A percentile compares a stretch with the other conserved stretches of the same genome.
Evolutionary conservation across 495 filamentous ascomycete species (phyloP).

Genomic region (Penicillium cataractarum): DNA sequence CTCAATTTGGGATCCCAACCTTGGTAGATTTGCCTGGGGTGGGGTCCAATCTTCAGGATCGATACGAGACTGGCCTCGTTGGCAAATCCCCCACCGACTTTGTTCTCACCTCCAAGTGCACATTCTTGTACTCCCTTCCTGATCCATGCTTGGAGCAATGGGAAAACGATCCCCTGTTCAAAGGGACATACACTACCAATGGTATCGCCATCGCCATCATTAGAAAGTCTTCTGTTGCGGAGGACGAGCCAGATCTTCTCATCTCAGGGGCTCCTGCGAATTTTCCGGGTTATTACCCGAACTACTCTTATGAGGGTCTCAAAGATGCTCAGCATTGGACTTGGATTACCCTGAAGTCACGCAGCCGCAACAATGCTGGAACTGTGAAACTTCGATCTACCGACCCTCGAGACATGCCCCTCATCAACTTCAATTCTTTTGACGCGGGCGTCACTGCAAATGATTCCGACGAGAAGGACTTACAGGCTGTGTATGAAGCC

Average conservation of each 20-base stretch:
- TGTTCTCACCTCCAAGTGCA: slow-evolving; percentile 51
- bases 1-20: slow-evolving; percentile 49
- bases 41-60: slow-evolving; percentile 68
- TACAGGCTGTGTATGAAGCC: slow-evolving; percentile 52
- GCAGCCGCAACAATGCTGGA: slow-evolving; percentile 54
- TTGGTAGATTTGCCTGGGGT: slow-evolving; percentile 63
- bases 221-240: slow-evolving; percentile 41
- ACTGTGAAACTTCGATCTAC: slow-evolving; percentile 50
- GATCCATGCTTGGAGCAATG: slow-evolving; percentile 57
- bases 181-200: slow-evolving; percentile 53
- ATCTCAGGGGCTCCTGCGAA: slow-evolving; percentile 53
- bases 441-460: slow-evolving; percentile 38
- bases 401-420: slow-evolving; percentile 54
- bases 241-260: slow-evolving; percentile 51
- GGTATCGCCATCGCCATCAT: slow-evolving; percentile 52
- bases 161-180: slow-evolving; percentile 36
- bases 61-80: slow-evolving; percentile 58
- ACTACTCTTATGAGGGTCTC: slow-evolving; percentile 37
- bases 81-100: slow-evolving; percentile 51
- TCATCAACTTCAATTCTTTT: slow-evolving; percentile 62
- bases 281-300: slow-evolving; percentile 46
- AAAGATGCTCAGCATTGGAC: slow-evolving; percentile 38
- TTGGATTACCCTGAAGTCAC: slow-evolving; percentile 56
- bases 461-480: slow-evolving; percentile 44
- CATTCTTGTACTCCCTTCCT: slow-evolving; percentile 39